These are phyloP conservation scores for Lophiotrema nucula DNA, from an alignment of 495 filamentous ascomycete species.

Conservation along the genomic window DNA sequence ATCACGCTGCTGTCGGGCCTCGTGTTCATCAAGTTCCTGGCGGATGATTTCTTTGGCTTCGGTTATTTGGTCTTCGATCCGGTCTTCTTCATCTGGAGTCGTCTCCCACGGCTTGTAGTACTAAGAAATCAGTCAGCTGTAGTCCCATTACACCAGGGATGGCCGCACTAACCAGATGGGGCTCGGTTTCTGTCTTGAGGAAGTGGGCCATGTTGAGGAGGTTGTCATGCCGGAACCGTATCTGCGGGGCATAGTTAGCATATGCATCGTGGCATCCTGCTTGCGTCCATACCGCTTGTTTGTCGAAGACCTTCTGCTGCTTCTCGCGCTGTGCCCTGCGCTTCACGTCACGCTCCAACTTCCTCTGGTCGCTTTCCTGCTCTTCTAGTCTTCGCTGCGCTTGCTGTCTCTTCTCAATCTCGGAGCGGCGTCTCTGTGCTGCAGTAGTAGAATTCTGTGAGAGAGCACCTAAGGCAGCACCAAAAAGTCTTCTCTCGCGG, in stretches of 20 bases:
- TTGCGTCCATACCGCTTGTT: slow-evolving; percentile 63
- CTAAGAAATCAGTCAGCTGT: slow-evolving; percentile 46
- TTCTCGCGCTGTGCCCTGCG: slow-evolving; percentile 57
- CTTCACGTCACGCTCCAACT: slow-evolving; percentile 61
- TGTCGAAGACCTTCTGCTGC: slow-evolving; percentile 76
- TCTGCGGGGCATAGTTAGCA: slow-evolving; percentile 54
- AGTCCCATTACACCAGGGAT: slow-evolving; percentile 1
- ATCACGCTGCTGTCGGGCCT: slow-evolving; percentile 7
- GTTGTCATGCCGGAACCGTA: slow-evolving; percentile 72
- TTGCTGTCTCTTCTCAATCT: slow-evolving; percentile 88
- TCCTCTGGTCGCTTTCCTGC: slow-evolving; percentile 67
- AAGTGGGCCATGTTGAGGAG: slow-evolving; percentile 71
- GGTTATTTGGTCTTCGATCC: slow-evolving; percentile 59
- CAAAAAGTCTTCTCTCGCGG: slow-evolving; percentile 86
- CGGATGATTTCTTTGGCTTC: slow-evolving; percentile 54
- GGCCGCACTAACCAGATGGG: slow-evolving; percentile 66
- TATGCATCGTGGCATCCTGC: not conserved
- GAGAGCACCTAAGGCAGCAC: slow-evolving; percentile 80
- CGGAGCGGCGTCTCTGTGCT: slow-evolving; percentile 74
- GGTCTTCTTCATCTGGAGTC: slow-evolving; percentile 58
- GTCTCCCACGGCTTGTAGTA: slow-evolving; percentile 88
- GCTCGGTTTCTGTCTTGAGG: slow-evolving; percentile 69
- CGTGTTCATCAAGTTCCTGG: slow-evolving; percentile 18
- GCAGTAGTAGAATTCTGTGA: slow-evolving; percentile 69
- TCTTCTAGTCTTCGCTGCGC: slow-evolving; percentile 75